These are phyloP conservation scores for Coemansia sp. DNA, from an alignment of 192 early-diverging fungal genomes.

Conservation along the genomic window DNA sequence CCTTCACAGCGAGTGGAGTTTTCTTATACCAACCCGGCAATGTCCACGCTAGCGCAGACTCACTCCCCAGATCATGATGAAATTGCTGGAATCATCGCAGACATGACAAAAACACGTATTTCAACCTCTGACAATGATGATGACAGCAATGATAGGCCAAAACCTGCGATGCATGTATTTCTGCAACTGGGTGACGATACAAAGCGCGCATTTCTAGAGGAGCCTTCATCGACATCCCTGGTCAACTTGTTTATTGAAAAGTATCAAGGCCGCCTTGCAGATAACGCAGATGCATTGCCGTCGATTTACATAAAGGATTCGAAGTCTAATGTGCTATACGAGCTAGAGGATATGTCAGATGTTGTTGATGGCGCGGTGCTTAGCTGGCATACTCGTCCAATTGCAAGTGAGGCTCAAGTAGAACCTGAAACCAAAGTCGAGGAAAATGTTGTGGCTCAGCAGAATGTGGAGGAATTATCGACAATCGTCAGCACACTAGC, in stretches of 20 bases:
- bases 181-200: slow-evolving; percentile 65
- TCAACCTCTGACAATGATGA: slow-evolving; percentile 8
- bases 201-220: slow-evolving; percentile 58
- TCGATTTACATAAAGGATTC: slow-evolving; percentile 68
- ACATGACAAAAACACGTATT: slow-evolving; percentile 45
- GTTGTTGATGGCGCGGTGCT: slow-evolving; percentile 60
- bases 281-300: slow-evolving; percentile 61
- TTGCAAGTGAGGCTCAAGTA: background rate
- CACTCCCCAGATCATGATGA: slow-evolving; percentile 42
- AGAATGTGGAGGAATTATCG: slow-evolving; percentile 6
- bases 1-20: slow-evolving; percentile 45
- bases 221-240: slow-evolving; percentile 59
- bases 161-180: slow-evolving; percentile 41
- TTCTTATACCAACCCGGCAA: slow-evolving; percentile 26
- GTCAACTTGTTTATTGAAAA: slow-evolving; percentile 74
- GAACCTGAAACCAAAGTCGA: slow-evolving; percentile 3
- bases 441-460: background rate
- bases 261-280: slow-evolving; percentile 61
- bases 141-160: slow-evolving; percentile 7
- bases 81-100: slow-evolving; percentile 50
- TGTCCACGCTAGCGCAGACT: slow-evolving; percentile 15
- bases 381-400: slow-evolving; percentile 30
- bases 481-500: slow-evolving; percentile 35
- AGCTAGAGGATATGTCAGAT: slow-evolving; percentile 64
- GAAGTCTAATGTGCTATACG: slow-evolving; percentile 58